Base-by-base conservation (phyloP, 768 basidiomycete genomes). In the Ramaria sp. region DNA sequence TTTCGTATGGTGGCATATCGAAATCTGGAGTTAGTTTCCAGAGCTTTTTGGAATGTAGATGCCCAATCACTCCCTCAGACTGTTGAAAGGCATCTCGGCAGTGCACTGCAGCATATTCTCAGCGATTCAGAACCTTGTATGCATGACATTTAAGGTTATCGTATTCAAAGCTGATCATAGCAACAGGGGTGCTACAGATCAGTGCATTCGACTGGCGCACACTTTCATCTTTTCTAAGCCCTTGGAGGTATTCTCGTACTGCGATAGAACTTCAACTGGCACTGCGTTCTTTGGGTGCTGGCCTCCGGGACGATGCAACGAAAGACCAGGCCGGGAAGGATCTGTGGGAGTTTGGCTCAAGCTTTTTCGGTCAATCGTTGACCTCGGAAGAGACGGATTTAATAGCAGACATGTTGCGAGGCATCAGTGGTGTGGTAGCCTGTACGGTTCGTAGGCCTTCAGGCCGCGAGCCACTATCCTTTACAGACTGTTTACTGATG, bases 171-270 rank as follows among this genome's bases (percentile, higher is more conserved):
- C 42, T 43, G 20, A 38, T 11, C 47, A 30, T 33, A 30, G n/a
- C 58, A 33, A 30, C 1, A 34, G 27, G 37, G 57, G 50, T 59
- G 49, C 46, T 61, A 70, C 78, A 80, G 54, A 70, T 76, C 19
- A 79, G 80, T 39, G 70, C 79, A 51, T 77, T 75, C 51, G 79
- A 78, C 54, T 83, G 81, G 77, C 78, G 80, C 19, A 74, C 78
- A 59, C 77, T 84, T 12, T 81, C 81, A 0, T 81, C 80, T 10
- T 71, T 86, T 33, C 71, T 91, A 30, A 89, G 86, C 59, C 89
- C 88, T 0, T 91, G 89, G 87, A 88, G 86, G 64, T 78, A 91
- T 24, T 81, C 86, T 10, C 86, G 86, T 2, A 89, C 90, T 0
- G 83, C 84, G 5, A 84, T 90, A 54, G 84, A 88, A 62, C 76